These are phyloP conservation scores for Xerocomus cyaneibrunnescens DNA, from an alignment of 1,284 basidiomycete species.

Conservation along the genomic window DNA sequence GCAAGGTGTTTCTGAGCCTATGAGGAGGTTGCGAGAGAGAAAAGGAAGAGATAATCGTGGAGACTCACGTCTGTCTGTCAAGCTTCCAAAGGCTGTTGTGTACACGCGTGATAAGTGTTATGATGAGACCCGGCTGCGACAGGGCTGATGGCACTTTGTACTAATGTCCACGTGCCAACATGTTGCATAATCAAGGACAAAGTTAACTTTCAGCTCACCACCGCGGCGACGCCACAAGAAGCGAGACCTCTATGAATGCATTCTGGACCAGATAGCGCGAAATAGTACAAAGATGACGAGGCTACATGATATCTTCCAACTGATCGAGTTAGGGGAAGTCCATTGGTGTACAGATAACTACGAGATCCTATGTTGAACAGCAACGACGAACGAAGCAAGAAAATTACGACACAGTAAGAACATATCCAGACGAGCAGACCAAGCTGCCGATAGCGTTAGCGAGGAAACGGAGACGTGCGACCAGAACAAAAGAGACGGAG, in stretches of 20 bases:
- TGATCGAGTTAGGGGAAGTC: conserved; percentile 23
- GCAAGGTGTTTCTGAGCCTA: not conserved
- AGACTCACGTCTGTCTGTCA: not conserved
- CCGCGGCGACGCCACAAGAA: conserved; percentile 3
- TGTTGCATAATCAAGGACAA: conserved; percentile 1
- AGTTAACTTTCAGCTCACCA: conserved; percentile 5
- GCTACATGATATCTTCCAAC: conserved; percentile 35
- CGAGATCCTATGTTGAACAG: conserved; percentile 34
- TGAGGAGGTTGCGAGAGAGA: not conserved
- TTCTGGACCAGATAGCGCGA: conserved; percentile 17
- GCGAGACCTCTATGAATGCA: conserved; percentile 20
- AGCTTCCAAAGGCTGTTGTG: not conserved
- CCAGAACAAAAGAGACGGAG: conserved; percentile 13
- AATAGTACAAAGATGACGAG: conserved; percentile 28
- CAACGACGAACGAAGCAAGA: conserved; percentile 15
- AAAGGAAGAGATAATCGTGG: not conserved
- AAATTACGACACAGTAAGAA: conserved; percentile 20
- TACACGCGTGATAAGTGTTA: conserved; percentile 1
- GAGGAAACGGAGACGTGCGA: conserved; percentile 7
- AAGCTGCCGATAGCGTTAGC: conserved; percentile 32
- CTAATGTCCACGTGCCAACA: conserved; percentile 14
- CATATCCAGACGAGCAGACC: conserved; percentile 32
- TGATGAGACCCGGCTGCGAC: conserved; percentile 2
- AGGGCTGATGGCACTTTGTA: conserved; percentile 8
- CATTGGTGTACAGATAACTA: conserved; percentile 37